A percentile compares a stretch with the other conserved stretches of the same genome.
phyloP scores from a whole-genome alignment of 1,139 yeast species.

The Saccharomycopsis hybrid region DNA sequence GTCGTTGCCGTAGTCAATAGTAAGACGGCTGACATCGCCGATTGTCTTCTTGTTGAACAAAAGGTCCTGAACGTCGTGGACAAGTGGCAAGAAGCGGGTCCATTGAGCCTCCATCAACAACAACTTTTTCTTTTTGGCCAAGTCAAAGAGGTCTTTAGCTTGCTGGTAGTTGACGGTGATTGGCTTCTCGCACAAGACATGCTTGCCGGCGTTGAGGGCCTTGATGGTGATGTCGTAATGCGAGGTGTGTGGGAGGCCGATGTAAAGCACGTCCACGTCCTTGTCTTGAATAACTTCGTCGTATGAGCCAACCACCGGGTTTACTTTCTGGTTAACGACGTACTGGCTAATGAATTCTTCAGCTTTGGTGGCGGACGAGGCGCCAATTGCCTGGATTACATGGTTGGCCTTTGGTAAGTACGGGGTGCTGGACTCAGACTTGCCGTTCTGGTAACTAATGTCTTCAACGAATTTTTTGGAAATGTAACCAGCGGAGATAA shows the following conservation, averaged over 20 bases:
- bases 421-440: not conserved
- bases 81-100: conserved; percentile 57
- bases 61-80: conserved; percentile 34
- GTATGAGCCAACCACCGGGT: conserved; percentile 24
- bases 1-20: conserved; percentile 36
- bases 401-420: not conserved
- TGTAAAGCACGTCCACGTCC: conserved; percentile 46
- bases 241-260: conserved; percentile 53
- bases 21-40: conserved; percentile 41
- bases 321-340: not conserved
- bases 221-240: conserved; percentile 45
- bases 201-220: conserved; percentile 49
- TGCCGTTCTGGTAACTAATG: not conserved
- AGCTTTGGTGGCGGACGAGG: conserved; percentile 14
- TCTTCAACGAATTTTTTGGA: conserved; percentile 18
- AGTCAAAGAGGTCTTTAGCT: conserved; percentile 37
- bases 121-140: conserved; percentile 40
- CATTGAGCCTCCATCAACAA: conserved; percentile 63
- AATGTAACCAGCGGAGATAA: conserved; percentile 17
- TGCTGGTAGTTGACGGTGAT: conserved; percentile 47
- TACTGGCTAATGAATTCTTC: conserved; percentile 9
- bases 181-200: conserved; percentile 59
- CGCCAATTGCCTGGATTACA: conserved; percentile 15
- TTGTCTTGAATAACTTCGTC: conserved; percentile 37
- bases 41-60: conserved; percentile 40